A percentile compares a stretch with the other conserved stretches of the same genome.
Conservation (phyloP, 148 eudicot species). For the Rhododendron molle region DNA sequence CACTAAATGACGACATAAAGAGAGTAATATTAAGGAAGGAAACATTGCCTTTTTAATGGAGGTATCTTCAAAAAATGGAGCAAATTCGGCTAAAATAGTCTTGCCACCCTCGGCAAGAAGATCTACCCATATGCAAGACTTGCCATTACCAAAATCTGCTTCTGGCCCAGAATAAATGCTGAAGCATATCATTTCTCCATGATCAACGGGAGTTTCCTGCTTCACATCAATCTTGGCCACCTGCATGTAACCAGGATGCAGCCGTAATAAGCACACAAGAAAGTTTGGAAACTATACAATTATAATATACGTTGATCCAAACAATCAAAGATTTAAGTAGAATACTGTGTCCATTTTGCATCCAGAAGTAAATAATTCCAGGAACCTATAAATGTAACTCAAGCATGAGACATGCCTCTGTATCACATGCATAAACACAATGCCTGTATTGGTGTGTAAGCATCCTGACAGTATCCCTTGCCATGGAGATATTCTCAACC, state of each 20-base stretch:
- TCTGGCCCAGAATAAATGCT: slow-evolving; percentile 87
- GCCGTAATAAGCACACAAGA: slow-evolving; percentile 8
- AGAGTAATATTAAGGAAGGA: not conserved
- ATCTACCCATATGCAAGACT: slow-evolving; percentile 93
- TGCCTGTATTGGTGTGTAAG: slow-evolving; percentile 67
- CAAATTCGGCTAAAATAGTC: slow-evolving; percentile 61
- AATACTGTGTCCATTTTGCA: not conserved
- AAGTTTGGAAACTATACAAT: not conserved
- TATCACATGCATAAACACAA: slow-evolving; percentile 88
- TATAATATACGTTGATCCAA: slow-evolving; percentile 4
- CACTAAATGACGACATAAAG: not conserved
- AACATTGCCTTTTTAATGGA: slow-evolving; percentile 69
- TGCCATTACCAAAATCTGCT: slow-evolving; percentile 75
- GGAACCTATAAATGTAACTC: slow-evolving; percentile 2
- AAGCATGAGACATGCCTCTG: slow-evolving; percentile 60
- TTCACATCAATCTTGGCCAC: slow-evolving; percentile 90
- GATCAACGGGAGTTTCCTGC: slow-evolving; percentile 91
- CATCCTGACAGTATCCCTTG: slow-evolving; percentile 55
- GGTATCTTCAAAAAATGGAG: slow-evolving; percentile 84
- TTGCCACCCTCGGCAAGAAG: slow-evolving; percentile 88
- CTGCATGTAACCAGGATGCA: slow-evolving; percentile 29
- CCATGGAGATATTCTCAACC: slow-evolving; percentile 55
- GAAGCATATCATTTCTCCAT: slow-evolving; percentile 96
- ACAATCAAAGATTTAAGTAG: not conserved
- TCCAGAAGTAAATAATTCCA: not conserved